A percentile compares a stretch with the other conserved stretches of the same genome.
phyloP scores from a whole-genome alignment of 257 asterid species.

The Knoxia roxburghii region DNA sequence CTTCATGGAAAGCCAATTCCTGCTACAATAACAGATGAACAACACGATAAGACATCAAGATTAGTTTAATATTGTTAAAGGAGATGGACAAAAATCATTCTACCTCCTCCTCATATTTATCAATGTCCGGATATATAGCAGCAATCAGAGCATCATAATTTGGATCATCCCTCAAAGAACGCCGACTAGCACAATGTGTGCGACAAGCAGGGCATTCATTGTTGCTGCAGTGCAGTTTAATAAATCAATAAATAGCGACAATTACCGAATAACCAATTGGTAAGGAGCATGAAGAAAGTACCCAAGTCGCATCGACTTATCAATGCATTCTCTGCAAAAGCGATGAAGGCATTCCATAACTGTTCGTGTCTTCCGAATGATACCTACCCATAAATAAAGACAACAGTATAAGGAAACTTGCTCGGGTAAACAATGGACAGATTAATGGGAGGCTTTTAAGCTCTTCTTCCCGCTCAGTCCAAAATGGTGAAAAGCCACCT shows the following conservation, averaged over 20 bases:
- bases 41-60: constrained; percentile 22
- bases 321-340: constrained; percentile 98
- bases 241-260: constrained; percentile 8
- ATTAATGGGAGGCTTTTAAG: background rate
- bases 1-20: constrained; percentile 96
- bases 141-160: constrained; percentile 92
- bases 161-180: constrained; percentile 97
- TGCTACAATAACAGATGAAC: constrained; percentile 27
- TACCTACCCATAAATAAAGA: constrained; percentile 46
- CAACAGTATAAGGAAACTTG: constrained; percentile 12
- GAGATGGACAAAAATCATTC: constrained; percentile 21
- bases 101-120: constrained; percentile 96
- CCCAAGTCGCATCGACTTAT: constrained; percentile 99
- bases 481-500: background rate
- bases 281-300: constrained; percentile 28
- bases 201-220: constrained; percentile 99
- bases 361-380: constrained; percentile 96
- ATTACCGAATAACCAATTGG: constrained; percentile 12
- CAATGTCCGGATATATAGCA: constrained; percentile 84
- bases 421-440: background rate
- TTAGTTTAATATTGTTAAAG: constrained; percentile 7
- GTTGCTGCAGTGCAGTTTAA: constrained; percentile 51
- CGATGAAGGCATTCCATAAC: constrained; percentile 99
- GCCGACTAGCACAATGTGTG: constrained; percentile 99
- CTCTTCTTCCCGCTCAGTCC: background rate